Evolutionary conservation across 768 basidiomycete genomes (phyloP), one percentile per base, ranked within the genome.

Genomic region (Mycena crocata): DNA sequence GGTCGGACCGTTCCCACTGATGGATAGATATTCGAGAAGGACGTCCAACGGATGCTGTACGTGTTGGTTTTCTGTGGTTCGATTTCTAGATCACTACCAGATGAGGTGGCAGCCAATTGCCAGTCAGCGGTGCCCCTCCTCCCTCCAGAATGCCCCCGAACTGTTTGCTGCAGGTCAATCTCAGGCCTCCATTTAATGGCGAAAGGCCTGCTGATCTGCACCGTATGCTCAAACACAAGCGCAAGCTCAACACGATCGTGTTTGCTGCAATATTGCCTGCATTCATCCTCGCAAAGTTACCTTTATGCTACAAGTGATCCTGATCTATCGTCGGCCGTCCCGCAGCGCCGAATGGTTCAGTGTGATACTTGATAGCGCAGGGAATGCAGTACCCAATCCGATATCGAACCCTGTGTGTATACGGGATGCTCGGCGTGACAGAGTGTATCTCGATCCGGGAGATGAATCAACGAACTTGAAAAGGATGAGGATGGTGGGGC

Each of bases 231-330:
- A 58, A 52, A 51, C 64, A 31, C 34, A 66, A 66, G 24, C 57
- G 50, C 51, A 60, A 66, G 58, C 65, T 66, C 58, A 61, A 19
- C 52, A 66, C 58, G 65, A 66, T 66, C 58, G 63, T 42, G 55
- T 44, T 64, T 42, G 45, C 31, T 49, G 31, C 21, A 17, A 34
- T 14, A n/a, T 19, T 31, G 19, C 39, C 28, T 58, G 40, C 19
- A 15, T 48, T 15, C 56, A n/a, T 24, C 32, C 45, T 24, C n/a
- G n/a, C n/a, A n/a, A n/a, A n/a, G n/a, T n/a, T 44, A 6, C 10
- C 5, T 34, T 14, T 32, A 24, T 19, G 13, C 26, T 6, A 24
- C 40, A 42, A 17, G 2, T 7, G n/a, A 31, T 28, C 32, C 40
- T 44, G 42, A 44, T 23, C 40, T 56, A 21, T 30, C 42, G 2